These are phyloP conservation scores for Arthromyces matolae DNA, from an alignment of 768 basidiomycete genomes.

Conservation along the genomic window DNA sequence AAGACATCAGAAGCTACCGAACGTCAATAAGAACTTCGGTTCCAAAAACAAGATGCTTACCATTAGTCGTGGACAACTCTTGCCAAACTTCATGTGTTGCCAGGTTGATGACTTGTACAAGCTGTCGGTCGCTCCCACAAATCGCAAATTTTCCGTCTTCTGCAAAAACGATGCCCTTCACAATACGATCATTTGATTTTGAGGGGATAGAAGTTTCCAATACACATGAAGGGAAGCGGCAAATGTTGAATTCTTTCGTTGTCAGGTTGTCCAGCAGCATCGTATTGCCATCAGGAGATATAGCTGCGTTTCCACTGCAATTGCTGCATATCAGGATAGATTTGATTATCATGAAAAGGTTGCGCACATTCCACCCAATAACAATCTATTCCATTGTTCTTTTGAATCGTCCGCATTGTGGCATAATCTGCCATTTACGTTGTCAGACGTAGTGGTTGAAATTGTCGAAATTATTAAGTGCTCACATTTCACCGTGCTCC, in stretches of 20 bases:
- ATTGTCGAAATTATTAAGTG: neutral
- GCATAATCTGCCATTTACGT: neutral
- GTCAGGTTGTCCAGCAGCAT: slow-evolving; percentile 13
- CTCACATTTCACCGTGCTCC: neutral
- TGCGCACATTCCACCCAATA: slow-evolving; percentile 11
- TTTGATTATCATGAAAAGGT: neutral
- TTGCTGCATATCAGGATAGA: neutral
- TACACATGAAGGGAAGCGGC: neutral
- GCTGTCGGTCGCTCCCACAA: slow-evolving; percentile 10
- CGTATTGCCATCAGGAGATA: slow-evolving; percentile 10
- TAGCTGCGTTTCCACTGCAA: slow-evolving; percentile 5
- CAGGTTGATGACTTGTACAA: slow-evolving; percentile 5
- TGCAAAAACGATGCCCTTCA: slow-evolving; percentile 7
- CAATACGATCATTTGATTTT: neutral
- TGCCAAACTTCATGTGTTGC: neutral
- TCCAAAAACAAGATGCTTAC: neutral
- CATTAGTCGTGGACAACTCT: neutral
- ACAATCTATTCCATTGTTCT: neutral
- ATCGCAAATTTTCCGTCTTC: slow-evolving; percentile 8
- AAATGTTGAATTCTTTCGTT: slow-evolving; percentile 4
- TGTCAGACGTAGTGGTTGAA: neutral
- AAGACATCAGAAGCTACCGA: slow-evolving; percentile 2
- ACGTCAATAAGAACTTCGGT: neutral
- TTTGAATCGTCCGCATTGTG: neutral
- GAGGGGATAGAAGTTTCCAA: slow-evolving; percentile 1